Evolutionary conservation across 441 rosid genomes (phyloP), one percentile per base, ranked within the genome.

Genomic region (Erodium texanum): DNA sequence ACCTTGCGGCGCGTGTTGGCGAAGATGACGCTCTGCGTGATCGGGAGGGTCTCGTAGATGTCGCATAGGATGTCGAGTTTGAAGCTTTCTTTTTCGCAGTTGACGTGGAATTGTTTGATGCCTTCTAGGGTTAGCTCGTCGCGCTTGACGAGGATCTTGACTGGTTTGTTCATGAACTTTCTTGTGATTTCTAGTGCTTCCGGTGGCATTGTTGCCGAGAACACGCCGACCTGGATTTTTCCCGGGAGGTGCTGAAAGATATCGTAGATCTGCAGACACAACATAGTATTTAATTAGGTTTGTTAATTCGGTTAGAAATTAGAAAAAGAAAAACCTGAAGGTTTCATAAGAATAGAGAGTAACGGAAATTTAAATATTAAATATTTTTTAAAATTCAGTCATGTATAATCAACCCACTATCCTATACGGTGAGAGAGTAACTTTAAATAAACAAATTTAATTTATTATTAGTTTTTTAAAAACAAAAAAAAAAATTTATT

Each of bases 121-220:
- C 90, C 89, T 74, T 88, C 91, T 58, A 86, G 84, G 10, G 91
- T 86, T 54, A 88, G 94, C 79, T 88, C 94, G 62, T 88, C 94
- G 41, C 89, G 89, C 69, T 86, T 89, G 67, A 89, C 95, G 73
- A 87, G 80, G 74, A 87, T 87, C 76, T 87, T 82, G 36, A 85
- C 92, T 7, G 92, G 92, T 67, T 85, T 86, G 83, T 87, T 86
- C 94, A 86, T 86, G 66, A 90, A 88, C 83, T 90, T 90, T 76
- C 93, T 81, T 0, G 97, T 88, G 70, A 90, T 90, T 77, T 90
- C 94, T 3, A 88, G 88, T 19, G 92, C 92, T 65, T 88, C 92
- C 10, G 94, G 92, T 24, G 92, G 94, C 94, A 88, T 86, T 9
- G 95, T 89, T 3, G 95, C 88, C 41, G 95, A 89, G 76, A 89